These are phyloP conservation scores for Termitomyces titanicus DNA, from an alignment of 768 basidiomycete species.

Conservation along the genomic window DNA sequence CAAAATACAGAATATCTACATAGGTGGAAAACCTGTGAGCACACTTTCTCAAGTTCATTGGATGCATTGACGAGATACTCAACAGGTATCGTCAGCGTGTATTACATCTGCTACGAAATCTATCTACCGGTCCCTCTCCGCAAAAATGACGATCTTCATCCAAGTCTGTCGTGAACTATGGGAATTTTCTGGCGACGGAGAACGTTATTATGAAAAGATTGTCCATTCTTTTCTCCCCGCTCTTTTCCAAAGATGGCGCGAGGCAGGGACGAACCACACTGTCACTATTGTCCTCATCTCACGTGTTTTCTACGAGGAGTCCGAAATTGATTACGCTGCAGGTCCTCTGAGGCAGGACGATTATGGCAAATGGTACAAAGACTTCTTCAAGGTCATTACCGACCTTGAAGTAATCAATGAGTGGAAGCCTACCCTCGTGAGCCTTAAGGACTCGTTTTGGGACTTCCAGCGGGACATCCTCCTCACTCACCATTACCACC, in stretches of 20 bases:
- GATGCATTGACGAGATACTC: neutral
- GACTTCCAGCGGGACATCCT: slow-evolving; percentile 90
- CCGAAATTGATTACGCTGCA: slow-evolving; percentile 78
- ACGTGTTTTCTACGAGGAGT: slow-evolving; percentile 82
- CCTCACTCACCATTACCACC: slow-evolving; percentile 85
- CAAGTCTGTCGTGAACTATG: slow-evolving; percentile 95
- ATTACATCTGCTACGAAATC: slow-evolving; percentile 82
- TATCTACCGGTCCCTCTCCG: slow-evolving; percentile 87
- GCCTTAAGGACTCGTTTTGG: slow-evolving; percentile 86
- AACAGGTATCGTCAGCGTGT: slow-evolving; percentile 75
- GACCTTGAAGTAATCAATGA: slow-evolving; percentile 86
- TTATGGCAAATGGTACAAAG: slow-evolving; percentile 82
- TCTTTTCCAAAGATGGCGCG: slow-evolving; percentile 81
- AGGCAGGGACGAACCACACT: slow-evolving; percentile 84
- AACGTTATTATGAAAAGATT: slow-evolving; percentile 95
- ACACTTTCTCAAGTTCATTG: neutral
- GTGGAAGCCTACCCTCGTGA: slow-evolving; percentile 84
- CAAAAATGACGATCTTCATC: slow-evolving; percentile 90
- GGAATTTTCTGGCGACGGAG: slow-evolving; percentile 96
- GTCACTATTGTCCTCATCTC: slow-evolving; percentile 95
- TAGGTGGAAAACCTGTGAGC: slow-evolving; percentile 61
- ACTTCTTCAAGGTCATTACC: slow-evolving; percentile 94
- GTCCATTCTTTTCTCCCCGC: slow-evolving; percentile 94
- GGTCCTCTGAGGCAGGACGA: slow-evolving; percentile 78
- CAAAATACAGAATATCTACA: slow-evolving; percentile 77